Conservation (phyloP, 1,284 basidiomycete genomes). For the Pascua sp. region DNA sequence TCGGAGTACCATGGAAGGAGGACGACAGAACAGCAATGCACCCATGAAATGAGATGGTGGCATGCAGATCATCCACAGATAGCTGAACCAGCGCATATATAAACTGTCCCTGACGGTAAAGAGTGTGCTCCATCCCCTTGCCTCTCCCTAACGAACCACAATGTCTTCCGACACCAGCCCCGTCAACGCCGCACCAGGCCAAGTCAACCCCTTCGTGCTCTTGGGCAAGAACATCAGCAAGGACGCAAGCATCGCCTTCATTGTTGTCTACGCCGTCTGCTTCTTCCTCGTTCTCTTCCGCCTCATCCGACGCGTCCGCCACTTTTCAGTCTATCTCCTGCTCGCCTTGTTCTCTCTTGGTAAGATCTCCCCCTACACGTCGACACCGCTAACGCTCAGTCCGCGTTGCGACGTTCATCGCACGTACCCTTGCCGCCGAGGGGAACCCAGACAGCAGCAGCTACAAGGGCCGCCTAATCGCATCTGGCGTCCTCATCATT, state of each 20-base stretch:
- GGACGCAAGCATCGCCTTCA: slow-evolving; percentile 4
- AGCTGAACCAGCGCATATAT: too few relatives aligned
- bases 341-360: neutral
- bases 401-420: slow-evolving; percentile 8
- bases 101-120: too few relatives aligned
- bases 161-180: too few relatives aligned
- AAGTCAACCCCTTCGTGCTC: slow-evolving; percentile 6
- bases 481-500: slow-evolving; percentile 6
- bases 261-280: neutral
- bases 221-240: neutral
- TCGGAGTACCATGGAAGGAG: too few relatives aligned
- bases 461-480: slow-evolving; percentile 8
- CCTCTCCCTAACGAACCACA: too few relatives aligned
- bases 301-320: neutral
- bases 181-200: too few relatives aligned
- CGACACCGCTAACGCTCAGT: neutral
- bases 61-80: too few relatives aligned
- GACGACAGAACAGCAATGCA: too few relatives aligned
- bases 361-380: neutral
- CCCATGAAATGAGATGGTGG: too few relatives aligned
- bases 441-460: neutral
- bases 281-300: neutral
- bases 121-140: too few relatives aligned
- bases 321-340: neutral
- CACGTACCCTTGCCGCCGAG: slow-evolving; percentile 1